Evolutionary conservation across 2,329 filamentous ascomycete species (phyloP).

Genomic region (Pseudofabraea citricarpa): DNA sequence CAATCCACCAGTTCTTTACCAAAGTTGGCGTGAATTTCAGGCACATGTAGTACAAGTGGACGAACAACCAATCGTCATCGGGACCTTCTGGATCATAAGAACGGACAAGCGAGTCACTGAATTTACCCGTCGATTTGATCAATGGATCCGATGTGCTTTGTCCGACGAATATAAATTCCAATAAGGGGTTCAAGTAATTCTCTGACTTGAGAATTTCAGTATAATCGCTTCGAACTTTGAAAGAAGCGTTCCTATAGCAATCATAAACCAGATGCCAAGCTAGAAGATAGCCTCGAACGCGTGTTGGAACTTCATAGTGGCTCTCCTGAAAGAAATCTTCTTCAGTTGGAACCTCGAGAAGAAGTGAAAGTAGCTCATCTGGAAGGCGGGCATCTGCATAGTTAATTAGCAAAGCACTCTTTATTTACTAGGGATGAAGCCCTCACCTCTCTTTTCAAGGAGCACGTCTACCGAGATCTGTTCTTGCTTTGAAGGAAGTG

Average conservation of each 20-base stretch:
- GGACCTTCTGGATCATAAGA: too few relatives aligned
- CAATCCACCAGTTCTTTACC: constrained; percentile 80
- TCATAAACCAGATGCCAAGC: constrained; percentile 91
- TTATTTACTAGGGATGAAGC: neutral
- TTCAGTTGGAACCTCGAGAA: constrained; percentile 72
- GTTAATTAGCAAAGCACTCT: too few relatives aligned
- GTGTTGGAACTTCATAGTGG: constrained; percentile 63
- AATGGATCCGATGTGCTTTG: too few relatives aligned
- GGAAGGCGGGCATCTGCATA: constrained; percentile 61
- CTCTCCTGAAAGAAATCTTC: constrained; percentile 61
- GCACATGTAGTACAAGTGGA: constrained; percentile 80
- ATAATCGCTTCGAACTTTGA: constrained; percentile 80
- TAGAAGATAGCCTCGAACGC: constrained; percentile 75
- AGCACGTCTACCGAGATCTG: constrained; percentile 73
- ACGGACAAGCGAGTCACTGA: too few relatives aligned
- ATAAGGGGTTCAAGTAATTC: constrained; percentile 60
- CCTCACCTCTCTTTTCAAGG: constrained; percentile 60
- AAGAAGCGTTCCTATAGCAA: constrained; percentile 71
- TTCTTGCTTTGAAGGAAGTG: constrained; percentile 75
- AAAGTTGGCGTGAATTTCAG: constrained; percentile 73
- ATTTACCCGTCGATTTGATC: too few relatives aligned
- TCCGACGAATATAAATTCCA: constrained; percentile 78
- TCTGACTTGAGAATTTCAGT: constrained; percentile 72
- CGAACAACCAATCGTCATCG: constrained; percentile 79
- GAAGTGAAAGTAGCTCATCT: constrained; percentile 76